Base-by-base conservation (phyloP, 2,329 filamentous ascomycete species). In the Sodiomyces alkalinus region DNA sequence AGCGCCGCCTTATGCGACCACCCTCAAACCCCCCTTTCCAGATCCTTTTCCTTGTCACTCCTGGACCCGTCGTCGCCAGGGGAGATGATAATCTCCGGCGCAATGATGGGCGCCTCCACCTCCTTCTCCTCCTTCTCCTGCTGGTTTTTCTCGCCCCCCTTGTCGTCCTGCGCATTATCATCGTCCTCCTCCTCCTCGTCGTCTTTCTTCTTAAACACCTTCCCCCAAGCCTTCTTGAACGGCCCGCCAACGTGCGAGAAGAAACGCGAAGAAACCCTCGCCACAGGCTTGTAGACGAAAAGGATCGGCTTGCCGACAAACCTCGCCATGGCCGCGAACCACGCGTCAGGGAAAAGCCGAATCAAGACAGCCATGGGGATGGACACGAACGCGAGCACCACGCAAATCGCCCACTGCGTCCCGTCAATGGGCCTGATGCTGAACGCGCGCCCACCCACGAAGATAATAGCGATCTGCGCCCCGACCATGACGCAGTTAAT, bases 401-500 rank as follows among this genome's bases (percentile, higher is more conserved):
- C 23, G 16, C 55, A 67, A 30, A 68, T 60, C 10, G 55, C 65
- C 67, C 67, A 71, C 42, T 70, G 64, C 2, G 45, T 39, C 2
- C 62, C 64, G 29, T 57, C 53, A 38, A 70, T 50, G n/a, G 19
- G 14, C 12, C 28, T 27, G 17, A 71, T 62, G 15, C 57, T 51
- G 46, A 73, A 70, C 3, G 65, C 67, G 12, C 51, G 45, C 19
- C 62, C 63, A 13, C 69, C 69, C 9, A 73, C 51, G 31, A 68
- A 71, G 39, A 73, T 53, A 37, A 74, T 74, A 30, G 62, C 46
- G 29, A 70, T 46, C 37, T 74, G 69, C 2, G 63, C 55, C 8
- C 58, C 68, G 24, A 74, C 49, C 55, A 74, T 74, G 39, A 74
- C 49, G 23, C 50, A 41, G 31, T 64, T 68, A 42, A 74, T 71